Conservation (phyloP, 1,284 basidiomycete genomes). For the Sporisorium graminicola region DNA sequence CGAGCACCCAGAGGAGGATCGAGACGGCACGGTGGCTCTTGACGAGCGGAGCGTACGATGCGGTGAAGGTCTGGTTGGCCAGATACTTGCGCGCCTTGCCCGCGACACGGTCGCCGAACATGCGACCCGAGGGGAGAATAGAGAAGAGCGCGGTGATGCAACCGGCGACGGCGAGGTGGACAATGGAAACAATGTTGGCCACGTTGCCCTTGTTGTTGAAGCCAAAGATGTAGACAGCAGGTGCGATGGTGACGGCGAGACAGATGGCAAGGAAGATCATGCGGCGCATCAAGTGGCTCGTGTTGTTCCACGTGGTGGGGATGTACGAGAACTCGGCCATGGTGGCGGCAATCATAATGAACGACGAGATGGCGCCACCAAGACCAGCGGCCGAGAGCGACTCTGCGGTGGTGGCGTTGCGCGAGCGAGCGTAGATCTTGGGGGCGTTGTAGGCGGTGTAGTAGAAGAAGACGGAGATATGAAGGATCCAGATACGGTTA, state of each 20-base stretch:
- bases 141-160: constrained; percentile 67
- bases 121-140: constrained; percentile 65
- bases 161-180: constrained; percentile 63
- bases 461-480: constrained; percentile 69
- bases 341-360: constrained; percentile 68
- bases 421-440: constrained; percentile 79
- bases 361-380: constrained; percentile 67
- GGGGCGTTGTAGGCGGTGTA: constrained; percentile 82
- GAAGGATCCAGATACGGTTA: constrained; percentile 70
- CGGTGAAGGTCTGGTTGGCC: constrained; percentile 70
- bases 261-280: constrained; percentile 67
- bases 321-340: constrained; percentile 68
- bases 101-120: constrained; percentile 69
- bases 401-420: constrained; percentile 57
- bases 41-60: constrained; percentile 64
- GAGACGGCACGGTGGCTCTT: constrained; percentile 61
- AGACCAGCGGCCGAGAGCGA: constrained; percentile 65
- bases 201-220: constrained; percentile 60
- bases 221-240: constrained; percentile 67
- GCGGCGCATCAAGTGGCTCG: constrained; percentile 66
- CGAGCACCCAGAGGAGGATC: constrained; percentile 66
- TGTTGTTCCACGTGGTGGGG: constrained; percentile 70
- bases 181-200: constrained; percentile 59
- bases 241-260: constrained; percentile 66
- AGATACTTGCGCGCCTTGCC: constrained; percentile 69